These are phyloP conservation scores for Coprinopsis strossmayeri DNA, from an alignment of 768 basidiomycete species.

Conservation along the genomic window DNA sequence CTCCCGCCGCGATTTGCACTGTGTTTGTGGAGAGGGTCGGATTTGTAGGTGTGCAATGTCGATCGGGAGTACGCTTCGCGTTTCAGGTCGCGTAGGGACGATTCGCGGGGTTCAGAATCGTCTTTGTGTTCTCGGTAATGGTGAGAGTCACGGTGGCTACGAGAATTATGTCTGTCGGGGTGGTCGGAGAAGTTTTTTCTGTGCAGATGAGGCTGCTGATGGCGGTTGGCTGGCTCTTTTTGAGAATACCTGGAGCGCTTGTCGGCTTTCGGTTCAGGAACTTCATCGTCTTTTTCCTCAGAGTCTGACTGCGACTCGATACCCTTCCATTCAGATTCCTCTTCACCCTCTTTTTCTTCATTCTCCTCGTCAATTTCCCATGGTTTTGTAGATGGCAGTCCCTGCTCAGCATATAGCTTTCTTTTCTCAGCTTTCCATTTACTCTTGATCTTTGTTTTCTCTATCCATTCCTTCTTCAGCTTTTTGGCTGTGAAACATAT, in stretches of 20 bases:
- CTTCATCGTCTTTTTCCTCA: conserved; percentile 7
- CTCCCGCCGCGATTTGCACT: conserved; percentile 10
- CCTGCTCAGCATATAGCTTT: conserved; percentile 24
- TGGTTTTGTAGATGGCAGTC: conserved; percentile 14
- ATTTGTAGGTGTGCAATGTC: conserved; percentile 53
- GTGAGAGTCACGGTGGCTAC: neutral
- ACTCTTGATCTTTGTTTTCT: conserved; percentile 67
- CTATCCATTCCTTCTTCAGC: conserved; percentile 76
- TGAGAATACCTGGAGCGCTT: neutral
- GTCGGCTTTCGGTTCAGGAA: neutral
- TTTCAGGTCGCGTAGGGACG: conserved; percentile 47
- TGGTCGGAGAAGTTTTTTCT: too few species aligned
- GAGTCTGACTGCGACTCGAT: conserved; percentile 4
- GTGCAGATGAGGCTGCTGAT: too few species aligned
- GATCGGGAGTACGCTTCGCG: conserved; percentile 55
- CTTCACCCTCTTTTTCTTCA: conserved; percentile 15
- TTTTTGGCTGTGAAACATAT: conserved; percentile 52
- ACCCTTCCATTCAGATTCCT: conserved; percentile 12
- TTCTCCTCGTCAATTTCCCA: conserved; percentile 15
- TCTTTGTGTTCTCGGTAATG: neutral
- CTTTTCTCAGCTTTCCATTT: conserved; percentile 74
- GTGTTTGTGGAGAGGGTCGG: conserved; percentile 26
- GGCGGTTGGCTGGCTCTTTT: neutral
- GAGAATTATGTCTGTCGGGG: too few species aligned
- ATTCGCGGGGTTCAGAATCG: conserved; percentile 5